Base-by-base conservation (phyloP, 371 early-diverging fungal species). In the Haplosporangium sp. region DNA sequence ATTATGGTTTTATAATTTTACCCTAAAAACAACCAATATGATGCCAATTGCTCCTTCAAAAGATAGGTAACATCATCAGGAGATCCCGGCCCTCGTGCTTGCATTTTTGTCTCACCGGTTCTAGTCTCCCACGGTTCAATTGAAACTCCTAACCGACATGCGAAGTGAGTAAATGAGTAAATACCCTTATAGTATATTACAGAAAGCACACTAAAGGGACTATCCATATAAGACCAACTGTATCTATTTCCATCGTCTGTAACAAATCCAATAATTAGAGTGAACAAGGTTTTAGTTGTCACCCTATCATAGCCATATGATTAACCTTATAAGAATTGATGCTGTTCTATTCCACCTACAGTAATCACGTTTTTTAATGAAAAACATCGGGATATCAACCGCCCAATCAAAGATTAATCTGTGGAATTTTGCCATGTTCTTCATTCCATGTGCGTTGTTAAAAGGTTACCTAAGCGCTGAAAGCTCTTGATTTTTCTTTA, bases 11-110 rank as follows among this genome's bases (percentile, higher is more conserved):
- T 45, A 45, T 27, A 44, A 44, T 44, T 10, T 10, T 44, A 13
- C 44, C 48, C 48, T 48, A 48, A 50, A n/a, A 15, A n/a, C 27
- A 27, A 27, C 8, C n/a, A 15, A 50, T n/a, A n/a, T 50, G 50
- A 50, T n/a, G 50, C 50, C 50, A 50, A 50, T n/a, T n/a, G 50
- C n/a, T 50, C 50, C n/a, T 50, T 50, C n/a, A 15, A 50, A 48
- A 48, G 48, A 48, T 48, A 48, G 48, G 48, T n/a, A 48, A 50
- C 50, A 50, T 7, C 50, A 19, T 7, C 50, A 19, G n/a, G n/a
- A 50, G 50, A 50, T 27, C 50, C 50, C 15, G n/a, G 50, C 50
- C 50, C 50, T 50, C n/a, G 50, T 50, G 50, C n/a, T n/a, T 50
- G n/a, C 15, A n/a, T 6, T 6, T 7, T 50, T 50, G 50, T 50